Evolutionary conservation across 2,329 filamentous ascomycete species (phyloP).

Genomic region (Tricladium varicosporioides): DNA sequence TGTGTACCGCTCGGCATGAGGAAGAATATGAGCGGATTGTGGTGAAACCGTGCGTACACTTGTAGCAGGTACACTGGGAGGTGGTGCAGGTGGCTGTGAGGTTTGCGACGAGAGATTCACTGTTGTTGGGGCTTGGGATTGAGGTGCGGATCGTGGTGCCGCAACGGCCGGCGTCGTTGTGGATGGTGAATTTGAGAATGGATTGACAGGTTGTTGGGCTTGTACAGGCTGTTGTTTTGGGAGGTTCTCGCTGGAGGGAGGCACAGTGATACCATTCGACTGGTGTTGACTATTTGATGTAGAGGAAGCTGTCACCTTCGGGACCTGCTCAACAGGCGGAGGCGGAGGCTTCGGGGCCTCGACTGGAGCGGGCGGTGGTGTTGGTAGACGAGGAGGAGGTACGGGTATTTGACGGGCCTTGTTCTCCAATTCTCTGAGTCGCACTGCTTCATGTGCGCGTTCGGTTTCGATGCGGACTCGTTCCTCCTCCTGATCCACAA

Average conservation of each 20-base stretch:
- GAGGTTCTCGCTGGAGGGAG: too few relatives aligned
- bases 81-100: neutral
- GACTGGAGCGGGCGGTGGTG: constrained; percentile 7
- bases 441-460: constrained; percentile 51
- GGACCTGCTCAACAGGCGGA: constrained; percentile 1
- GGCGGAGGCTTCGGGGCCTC: neutral
- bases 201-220: neutral
- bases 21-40: constrained; percentile 14
- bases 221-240: neutral
- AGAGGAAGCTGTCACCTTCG: neutral
- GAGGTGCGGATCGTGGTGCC: neutral
- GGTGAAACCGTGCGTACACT: neutral
- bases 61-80: neutral
- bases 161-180: neutral
- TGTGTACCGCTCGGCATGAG: constrained; percentile 45
- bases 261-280: too few relatives aligned
- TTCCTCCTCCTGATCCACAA: constrained; percentile 21
- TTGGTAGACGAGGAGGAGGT: constrained; percentile 23
- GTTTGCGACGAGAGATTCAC: neutral
- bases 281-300: neutral
- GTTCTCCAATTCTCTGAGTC: constrained; percentile 45
- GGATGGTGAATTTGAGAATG: neutral
- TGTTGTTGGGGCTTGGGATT: neutral
- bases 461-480: constrained; percentile 34
- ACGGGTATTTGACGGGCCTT: constrained; percentile 31